These are phyloP conservation scores for Nemania sp. DNA, from an alignment of 2,329 filamentous ascomycete species.

Conservation along the genomic window DNA sequence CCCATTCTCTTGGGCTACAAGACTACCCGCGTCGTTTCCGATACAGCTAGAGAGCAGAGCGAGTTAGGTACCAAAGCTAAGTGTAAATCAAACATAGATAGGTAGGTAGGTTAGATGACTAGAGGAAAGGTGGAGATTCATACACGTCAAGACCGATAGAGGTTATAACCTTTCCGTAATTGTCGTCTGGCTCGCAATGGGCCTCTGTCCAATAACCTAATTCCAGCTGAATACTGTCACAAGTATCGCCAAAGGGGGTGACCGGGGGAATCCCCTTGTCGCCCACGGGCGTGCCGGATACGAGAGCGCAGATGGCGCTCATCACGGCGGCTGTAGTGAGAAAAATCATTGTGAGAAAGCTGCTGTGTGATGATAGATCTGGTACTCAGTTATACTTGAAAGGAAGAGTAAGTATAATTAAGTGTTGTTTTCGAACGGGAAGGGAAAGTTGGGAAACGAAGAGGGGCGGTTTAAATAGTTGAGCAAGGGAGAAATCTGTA, in stretches of 20 bases:
- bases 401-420: too few relatives aligned
- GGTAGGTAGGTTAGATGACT: background rate
- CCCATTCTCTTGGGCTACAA: slow-evolving; percentile 12
- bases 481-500: too few relatives aligned
- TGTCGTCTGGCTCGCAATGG: too few relatives aligned
- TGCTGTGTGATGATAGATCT: background rate
- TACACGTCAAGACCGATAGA: too few relatives aligned
- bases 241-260: background rate
- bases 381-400: too few relatives aligned
- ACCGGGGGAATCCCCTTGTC: background rate
- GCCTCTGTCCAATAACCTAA: too few relatives aligned
- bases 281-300: background rate
- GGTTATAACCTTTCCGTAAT: too few relatives aligned
- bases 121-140: background rate
- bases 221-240: too few relatives aligned
- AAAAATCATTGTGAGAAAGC: slow-evolving; percentile 5
- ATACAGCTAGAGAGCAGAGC: slow-evolving; percentile 11
- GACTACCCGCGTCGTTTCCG: slow-evolving; percentile 16
- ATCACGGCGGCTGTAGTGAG: background rate
- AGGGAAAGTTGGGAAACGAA: too few relatives aligned
- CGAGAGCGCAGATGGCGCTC: background rate
- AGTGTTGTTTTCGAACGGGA: too few relatives aligned
- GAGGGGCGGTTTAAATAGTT: too few relatives aligned
- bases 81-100: background rate
- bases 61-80: background rate